Conservation (phyloP, 2,329 filamentous ascomycete genomes). For the Epichloe gansuensis region DNA sequence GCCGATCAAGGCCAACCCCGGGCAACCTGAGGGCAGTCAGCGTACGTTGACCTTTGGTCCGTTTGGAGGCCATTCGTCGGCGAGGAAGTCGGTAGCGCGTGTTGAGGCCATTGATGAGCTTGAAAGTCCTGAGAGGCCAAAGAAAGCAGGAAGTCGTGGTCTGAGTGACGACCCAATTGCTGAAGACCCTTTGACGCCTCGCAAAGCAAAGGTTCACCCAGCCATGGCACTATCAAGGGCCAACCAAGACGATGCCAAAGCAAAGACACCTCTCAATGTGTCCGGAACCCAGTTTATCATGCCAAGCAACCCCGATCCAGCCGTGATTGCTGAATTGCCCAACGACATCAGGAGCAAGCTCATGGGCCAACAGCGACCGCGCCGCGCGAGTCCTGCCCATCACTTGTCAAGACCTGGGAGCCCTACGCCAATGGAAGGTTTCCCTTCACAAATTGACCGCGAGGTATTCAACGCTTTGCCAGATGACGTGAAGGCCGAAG, state of each 20-base stretch:
- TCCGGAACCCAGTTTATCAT: conserved; percentile 86
- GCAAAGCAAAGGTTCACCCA: conserved; percentile 41
- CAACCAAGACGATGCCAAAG: conserved; percentile 36
- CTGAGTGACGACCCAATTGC: conserved; percentile 38
- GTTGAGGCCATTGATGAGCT: conserved; percentile 41
- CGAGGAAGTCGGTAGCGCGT: conserved; percentile 25
- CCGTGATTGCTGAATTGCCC: conserved; percentile 74
- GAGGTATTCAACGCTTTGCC: conserved; percentile 77
- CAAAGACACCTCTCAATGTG: conserved; percentile 62
- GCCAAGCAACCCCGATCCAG: conserved; percentile 68
- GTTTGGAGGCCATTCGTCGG: conserved; percentile 27
- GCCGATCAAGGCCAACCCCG: conserved; percentile 48
- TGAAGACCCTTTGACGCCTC: conserved; percentile 41
- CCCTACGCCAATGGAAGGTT: conserved; percentile 28
- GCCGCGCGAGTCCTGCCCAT: conserved; percentile 10
- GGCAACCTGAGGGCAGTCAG: conserved; percentile 57
- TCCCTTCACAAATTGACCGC: conserved; percentile 72
- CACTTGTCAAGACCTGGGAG: conserved; percentile 24
- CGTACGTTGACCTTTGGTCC: conserved; percentile 61
- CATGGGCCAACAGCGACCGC: conserved; percentile 44
- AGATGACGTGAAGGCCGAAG: conserved; percentile 72
- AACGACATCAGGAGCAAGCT: conserved; percentile 70
- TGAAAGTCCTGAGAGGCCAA: conserved; percentile 24
- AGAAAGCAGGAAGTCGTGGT: conserved; percentile 15
- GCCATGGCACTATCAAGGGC: conserved; percentile 39